A percentile compares a stretch with the other conserved stretches of the same genome.
Evolutionary conservation across 2,329 filamentous ascomycete species (phyloP).

Genomic region (Pyrenochaeta sp.): DNA sequence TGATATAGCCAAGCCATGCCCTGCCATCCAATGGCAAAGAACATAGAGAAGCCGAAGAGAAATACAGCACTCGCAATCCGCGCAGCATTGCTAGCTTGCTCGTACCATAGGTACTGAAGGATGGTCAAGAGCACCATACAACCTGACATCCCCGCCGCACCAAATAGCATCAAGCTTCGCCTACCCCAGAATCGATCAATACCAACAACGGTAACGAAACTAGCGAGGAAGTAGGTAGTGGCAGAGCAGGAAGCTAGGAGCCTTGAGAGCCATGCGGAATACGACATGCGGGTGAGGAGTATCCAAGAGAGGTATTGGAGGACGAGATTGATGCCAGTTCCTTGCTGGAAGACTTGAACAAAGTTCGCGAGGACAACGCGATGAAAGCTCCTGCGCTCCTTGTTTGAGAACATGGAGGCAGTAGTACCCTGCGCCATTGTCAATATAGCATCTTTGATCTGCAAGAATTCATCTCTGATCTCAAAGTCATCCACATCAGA

Average conservation of each 20-base stretch:
- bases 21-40: constrained; percentile 86
- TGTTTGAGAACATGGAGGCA: constrained; percentile 34
- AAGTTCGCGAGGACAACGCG: constrained; percentile 53
- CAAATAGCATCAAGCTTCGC: constrained; percentile 47
- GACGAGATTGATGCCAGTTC: constrained; percentile 43
- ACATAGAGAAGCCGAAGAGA: constrained; percentile 90
- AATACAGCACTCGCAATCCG: constrained; percentile 65
- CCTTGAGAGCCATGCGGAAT: constrained; percentile 52
- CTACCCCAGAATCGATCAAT: constrained; percentile 50
- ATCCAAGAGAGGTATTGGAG: constrained; percentile 58
- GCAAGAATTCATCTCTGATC: constrained; percentile 51
- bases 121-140: constrained; percentile 45
- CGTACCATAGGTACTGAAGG: constrained; percentile 35
- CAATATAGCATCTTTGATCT: constrained; percentile 45
- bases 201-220: constrained; percentile 47
- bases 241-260: constrained; percentile 49
- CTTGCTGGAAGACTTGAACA: constrained; percentile 56
- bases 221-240: constrained; percentile 49
- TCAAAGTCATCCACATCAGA: constrained; percentile 33
- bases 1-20: constrained; percentile 68
- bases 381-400: constrained; percentile 52
- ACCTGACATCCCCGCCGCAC: constrained; percentile 43
- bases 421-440: constrained; percentile 40
- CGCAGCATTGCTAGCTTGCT: constrained; percentile 20
- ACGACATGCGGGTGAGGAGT: constrained; percentile 61